Percentiles rank a stretch among this genome's conserved stretches.
phyloP scores from a whole-genome alignment of 352 stramenopile species.

The Nothophytophthora sp. region DNA sequence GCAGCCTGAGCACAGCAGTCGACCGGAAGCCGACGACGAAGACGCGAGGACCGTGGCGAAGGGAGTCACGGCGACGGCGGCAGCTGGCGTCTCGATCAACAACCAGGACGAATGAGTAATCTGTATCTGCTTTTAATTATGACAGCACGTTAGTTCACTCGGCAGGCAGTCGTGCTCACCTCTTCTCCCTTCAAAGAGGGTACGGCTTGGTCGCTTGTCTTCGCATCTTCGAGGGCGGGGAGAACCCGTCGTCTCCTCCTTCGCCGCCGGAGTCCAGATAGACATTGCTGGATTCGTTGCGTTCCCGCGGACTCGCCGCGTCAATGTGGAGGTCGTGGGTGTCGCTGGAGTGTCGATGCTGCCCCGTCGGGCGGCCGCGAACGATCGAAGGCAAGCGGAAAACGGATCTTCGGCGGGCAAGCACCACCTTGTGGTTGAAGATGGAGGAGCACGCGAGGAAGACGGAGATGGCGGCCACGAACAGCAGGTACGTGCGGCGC shows the following conservation, averaged over 20 bases:
- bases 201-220: constrained; percentile 26
- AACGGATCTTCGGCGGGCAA: constrained; percentile 59
- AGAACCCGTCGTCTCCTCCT: constrained; percentile 26
- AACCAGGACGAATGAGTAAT: constrained; percentile 37
- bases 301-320: constrained; percentile 9
- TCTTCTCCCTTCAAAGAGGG: constrained; percentile 8
- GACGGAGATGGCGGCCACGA: constrained; percentile 77
- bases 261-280: constrained; percentile 32
- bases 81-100: constrained; percentile 17
- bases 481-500: constrained; percentile 79
- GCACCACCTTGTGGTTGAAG: constrained; percentile 71
- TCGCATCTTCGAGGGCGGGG: constrained; percentile 26
- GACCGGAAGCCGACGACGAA: constrained; percentile 25
- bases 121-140: constrained; percentile 20
- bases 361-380: constrained; percentile 16
- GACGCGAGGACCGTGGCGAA: constrained; percentile 15
- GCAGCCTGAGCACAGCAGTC: constrained; percentile 15
- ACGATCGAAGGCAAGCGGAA: constrained; percentile 53
- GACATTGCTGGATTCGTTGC: constrained; percentile 23
- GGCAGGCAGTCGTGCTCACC: too few relatives aligned
- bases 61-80: constrained; percentile 5
- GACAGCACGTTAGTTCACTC: too few relatives aligned
- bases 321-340: constrained; percentile 10
- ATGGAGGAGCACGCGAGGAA: constrained; percentile 84
- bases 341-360: constrained; percentile 15